Evolutionary conservation across 2,329 filamentous ascomycete species (phyloP), one percentile per base, ranked within the genome.

Genomic region (Diatrype stigma): DNA sequence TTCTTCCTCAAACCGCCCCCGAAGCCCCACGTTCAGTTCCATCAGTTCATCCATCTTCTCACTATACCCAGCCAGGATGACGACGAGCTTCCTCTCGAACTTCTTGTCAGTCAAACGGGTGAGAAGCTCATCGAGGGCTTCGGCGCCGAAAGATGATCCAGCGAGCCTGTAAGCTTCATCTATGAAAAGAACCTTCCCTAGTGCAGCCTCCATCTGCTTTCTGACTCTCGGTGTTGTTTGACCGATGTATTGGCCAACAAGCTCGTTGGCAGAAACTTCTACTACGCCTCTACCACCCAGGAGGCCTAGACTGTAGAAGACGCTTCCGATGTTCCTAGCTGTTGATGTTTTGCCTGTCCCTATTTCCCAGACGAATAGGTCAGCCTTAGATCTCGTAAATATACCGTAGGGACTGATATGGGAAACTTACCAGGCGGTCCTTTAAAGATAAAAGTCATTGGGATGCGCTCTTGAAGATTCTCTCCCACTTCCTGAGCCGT

Each of bases 231-330:
- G 81, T 0, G 79, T 80, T 0, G 81, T 85, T 0, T 85, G 80
- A 0, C 82, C 82, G 0, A 84, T 55, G 17, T 82, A 91, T 53
- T 86, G 72, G 0, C 82, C 87, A 1, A 92, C 74, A 0, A 92
- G 63, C 32, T 91, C 86, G 0, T 82, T 81, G 0, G 85, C 84
- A 0, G 87, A 90, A 44, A 76, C 80, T 49, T 90, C 84, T 0
- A 84, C 63, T 0, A 90, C 84, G 23, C 85, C 78, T 0, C 74
- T 76, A 0, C 72, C 73, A 0, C 79, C 68, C 0, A 92, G 69
- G 32, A 91, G 80, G 0, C 86, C 86, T 75, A 90, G 81, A 57
- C 91, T 83, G 60, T 89, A 91, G 60, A 82, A 92, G 0, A 92
- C 73, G 54, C 89, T 80, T 3, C 87, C 87, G 77, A 92, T 88